Conservation (phyloP, 2,329 filamentous ascomycete genomes). For the Penicillium sp. region DNA sequence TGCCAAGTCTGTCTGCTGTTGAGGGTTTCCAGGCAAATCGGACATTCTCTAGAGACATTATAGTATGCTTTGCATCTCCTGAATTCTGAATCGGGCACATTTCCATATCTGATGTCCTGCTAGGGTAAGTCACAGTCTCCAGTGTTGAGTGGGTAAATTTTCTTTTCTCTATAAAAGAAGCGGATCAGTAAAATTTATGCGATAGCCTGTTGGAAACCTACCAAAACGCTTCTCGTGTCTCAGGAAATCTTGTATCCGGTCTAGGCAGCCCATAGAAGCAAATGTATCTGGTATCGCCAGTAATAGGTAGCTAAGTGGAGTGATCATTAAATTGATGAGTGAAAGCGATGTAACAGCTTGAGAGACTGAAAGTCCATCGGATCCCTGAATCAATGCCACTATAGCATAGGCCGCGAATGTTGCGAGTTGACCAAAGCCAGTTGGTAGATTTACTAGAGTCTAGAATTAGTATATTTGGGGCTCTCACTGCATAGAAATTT, state of each 20-base stretch:
- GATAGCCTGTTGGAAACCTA: too few species aligned
- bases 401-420: conserved; percentile 25
- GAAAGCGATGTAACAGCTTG: conserved; percentile 46
- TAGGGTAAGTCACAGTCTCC: not conserved
- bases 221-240: conserved; percentile 20
- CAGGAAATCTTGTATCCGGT: conserved; percentile 37
- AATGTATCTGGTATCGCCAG: conserved; percentile 42
- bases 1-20: not conserved
- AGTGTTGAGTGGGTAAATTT: not conserved
- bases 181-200: too few species aligned
- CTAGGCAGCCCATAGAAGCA: conserved; percentile 44
- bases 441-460: conserved; percentile 20
- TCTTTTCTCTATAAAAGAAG: not conserved
- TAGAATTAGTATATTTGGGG: too few species aligned
- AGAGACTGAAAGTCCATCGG: conserved; percentile 35
- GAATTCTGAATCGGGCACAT: not conserved
- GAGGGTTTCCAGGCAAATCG: conserved; percentile 10
- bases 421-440: conserved; percentile 17
- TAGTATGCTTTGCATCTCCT: not conserved
- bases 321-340: conserved; percentile 42
- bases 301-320: conserved; percentile 35
- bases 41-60: conserved; percentile 13
- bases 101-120: not conserved
- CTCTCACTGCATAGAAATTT: too few species aligned
- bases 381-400: conserved; percentile 15